Evolutionary conservation across 2,329 filamentous ascomycete genomes (phyloP), one percentile per base, ranked within the genome.

Genomic region (Clonostachys rosea): DNA sequence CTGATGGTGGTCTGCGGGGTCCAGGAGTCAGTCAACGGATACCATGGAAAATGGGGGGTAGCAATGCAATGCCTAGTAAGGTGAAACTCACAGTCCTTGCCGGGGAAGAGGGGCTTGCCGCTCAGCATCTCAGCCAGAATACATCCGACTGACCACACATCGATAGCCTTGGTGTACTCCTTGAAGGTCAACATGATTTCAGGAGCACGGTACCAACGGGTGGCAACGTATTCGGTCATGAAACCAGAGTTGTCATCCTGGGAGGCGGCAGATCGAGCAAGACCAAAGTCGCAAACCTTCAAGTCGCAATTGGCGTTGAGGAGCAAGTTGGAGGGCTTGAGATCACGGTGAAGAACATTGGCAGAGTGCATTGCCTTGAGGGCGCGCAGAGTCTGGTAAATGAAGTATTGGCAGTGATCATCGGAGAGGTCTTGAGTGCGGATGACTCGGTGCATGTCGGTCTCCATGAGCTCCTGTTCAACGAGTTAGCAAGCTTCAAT

Each of bases 101-200:
- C 94, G 2, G 94, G 94, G 75, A 99, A 99, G 42, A 99, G 72
- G 16, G 94, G 94, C 78, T 99, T 99, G 56, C 94, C 94, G 68
- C 91, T 97, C 52, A 99, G 76, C 94, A 99, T 99, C 76, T 99
- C 94, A 5, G 94, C 94, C 59, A 99, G 74, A 59, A 99, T 99
- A 63, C 94, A 99, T 48, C 94, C 94, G 45, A 99, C 94, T 60
- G 91, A 96, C 94, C 94, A 99, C 11, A 99, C 91, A 63, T 99
- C 94, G 63, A 99, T 99, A 40, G 94, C 94, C 73, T 97, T 99
- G 59, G 94, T 99, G 74, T 99, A 99, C 72, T 99, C 94, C 75
- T 99, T 97, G 78, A 97, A 99, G 12, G 94, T 99, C 74, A 99
- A 86, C 94, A 99, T 99, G 68, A 99, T 99, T 68, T 99, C 94